These are phyloP conservation scores for Cyberlindnera xishuangbannaensis DNA, from an alignment of 805 yeast genomes.

Conservation along the genomic window DNA sequence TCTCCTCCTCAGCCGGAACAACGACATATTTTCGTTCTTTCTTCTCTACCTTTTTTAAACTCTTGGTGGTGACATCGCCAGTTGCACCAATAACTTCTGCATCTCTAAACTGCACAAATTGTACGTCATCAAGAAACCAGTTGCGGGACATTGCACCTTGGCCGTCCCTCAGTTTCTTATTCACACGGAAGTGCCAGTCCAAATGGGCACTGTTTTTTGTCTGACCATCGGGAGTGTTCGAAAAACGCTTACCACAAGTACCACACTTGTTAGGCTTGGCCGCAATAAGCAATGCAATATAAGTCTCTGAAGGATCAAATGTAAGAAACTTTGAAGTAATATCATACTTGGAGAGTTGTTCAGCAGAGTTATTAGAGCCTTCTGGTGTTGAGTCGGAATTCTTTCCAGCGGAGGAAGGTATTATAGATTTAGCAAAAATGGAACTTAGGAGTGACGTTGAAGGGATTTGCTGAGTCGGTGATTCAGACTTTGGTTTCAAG, in stretches of 20 bases:
- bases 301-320: constrained; percentile 40
- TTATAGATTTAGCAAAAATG: constrained; percentile 1
- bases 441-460: background rate
- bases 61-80: constrained; percentile 11
- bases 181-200: constrained; percentile 95
- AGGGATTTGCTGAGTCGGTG: too few species aligned
- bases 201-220: constrained; percentile 58
- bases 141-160: constrained; percentile 60
- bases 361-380: constrained; percentile 1
- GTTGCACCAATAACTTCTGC: constrained; percentile 36
- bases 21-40: constrained; percentile 25
- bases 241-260: constrained; percentile 84
- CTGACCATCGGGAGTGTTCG: constrained; percentile 50
- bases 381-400: constrained; percentile 1
- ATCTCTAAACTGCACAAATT: constrained; percentile 73
- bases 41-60: constrained; percentile 8
- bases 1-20: constrained; percentile 20
- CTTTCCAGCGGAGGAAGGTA: too few species aligned
- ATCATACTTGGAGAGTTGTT: constrained; percentile 19
- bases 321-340: constrained; percentile 25
- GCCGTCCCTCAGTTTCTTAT: constrained; percentile 61
- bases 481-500: constrained; percentile 15
- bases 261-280: constrained; percentile 73
- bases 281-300: constrained; percentile 10
- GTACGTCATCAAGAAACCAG: constrained; percentile 71